Percentiles rank a stretch among this genome's conserved stretches.
These are phyloP conservation scores for Platanus orientalis DNA, from an alignment of 164 flowering plant genomes.

Conservation along the genomic window DNA sequence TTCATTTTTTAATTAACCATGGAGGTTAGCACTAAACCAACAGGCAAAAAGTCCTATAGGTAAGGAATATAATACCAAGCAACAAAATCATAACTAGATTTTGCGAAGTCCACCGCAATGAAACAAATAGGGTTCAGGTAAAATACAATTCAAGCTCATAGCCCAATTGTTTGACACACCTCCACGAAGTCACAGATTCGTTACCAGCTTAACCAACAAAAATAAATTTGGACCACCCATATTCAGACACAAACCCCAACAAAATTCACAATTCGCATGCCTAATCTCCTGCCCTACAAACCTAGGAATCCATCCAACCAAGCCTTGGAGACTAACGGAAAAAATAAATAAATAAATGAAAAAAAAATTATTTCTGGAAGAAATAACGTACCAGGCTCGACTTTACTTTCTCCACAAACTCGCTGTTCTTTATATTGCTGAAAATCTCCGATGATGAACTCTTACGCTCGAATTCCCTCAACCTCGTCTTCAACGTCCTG, in stretches of 20 bases:
- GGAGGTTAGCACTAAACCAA: too few relatives aligned
- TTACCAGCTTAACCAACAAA: not conserved
- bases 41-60: too few relatives aligned
- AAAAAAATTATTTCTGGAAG: too few relatives aligned
- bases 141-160: not conserved
- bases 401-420: conserved; percentile 79
- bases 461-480: conserved; percentile 71
- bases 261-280: not conserved
- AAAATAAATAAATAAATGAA: not conserved
- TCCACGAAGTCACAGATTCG: not conserved
- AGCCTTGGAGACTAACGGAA: not conserved
- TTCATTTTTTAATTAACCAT: too few relatives aligned
- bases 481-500: conserved; percentile 49
- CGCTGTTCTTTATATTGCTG: conserved; percentile 58
- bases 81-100: not conserved
- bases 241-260: not conserved
- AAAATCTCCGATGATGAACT: conserved; percentile 53
- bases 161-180: not conserved
- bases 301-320: not conserved
- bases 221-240: not conserved
- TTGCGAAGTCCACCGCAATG: too few relatives aligned
- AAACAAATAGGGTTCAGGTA: not conserved
- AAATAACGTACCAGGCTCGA: conserved; percentile 62
- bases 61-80: not conserved
- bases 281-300: not conserved